Percentiles rank a stretch among this genome's conserved stretches.
phyloP scores from a whole-genome alignment of 2,329 filamentous ascomycete genomes.

The Ploettnerulaceae sp. region DNA sequence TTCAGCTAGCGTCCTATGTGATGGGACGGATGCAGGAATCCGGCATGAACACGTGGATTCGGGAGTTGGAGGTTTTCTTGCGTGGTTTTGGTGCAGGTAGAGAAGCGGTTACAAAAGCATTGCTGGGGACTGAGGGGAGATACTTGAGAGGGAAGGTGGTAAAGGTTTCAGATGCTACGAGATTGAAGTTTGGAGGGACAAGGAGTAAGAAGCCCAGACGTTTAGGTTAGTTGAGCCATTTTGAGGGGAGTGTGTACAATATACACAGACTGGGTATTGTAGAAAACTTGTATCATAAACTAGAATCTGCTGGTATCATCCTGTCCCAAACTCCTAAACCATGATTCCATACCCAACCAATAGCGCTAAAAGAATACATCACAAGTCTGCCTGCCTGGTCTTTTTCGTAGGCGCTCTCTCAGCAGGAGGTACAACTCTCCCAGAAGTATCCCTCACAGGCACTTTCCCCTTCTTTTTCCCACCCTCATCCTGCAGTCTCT shows the following conservation, averaged over 20 bases:
- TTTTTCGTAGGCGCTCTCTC: slow-evolving; percentile 44
- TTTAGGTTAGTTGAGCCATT: slow-evolving; percentile 42
- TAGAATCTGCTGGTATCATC: slow-evolving; percentile 22
- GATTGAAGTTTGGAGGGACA: slow-evolving; percentile 92
- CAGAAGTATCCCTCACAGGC: slow-evolving; percentile 44
- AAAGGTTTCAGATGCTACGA: slow-evolving; percentile 79
- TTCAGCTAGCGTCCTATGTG: slow-evolving; percentile 80
- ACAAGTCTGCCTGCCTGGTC: slow-evolving; percentile 16
- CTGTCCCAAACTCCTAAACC: slow-evolving; percentile 5
- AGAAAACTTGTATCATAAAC: slow-evolving; percentile 18
- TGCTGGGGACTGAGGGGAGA: slow-evolving; percentile 81
- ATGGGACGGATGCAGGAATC: slow-evolving; percentile 80
- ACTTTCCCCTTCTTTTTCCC: slow-evolving; percentile 35
- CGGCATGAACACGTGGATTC: slow-evolving; percentile 71
- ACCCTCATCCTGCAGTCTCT: slow-evolving; percentile 36
- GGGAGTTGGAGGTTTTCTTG: slow-evolving; percentile 71
- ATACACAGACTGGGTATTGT: slow-evolving; percentile 2
- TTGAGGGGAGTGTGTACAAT: slow-evolving; percentile 12
- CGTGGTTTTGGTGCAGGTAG: slow-evolving; percentile 82
- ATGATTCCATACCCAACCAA: slow-evolving; percentile 4
- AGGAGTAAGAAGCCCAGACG: slow-evolving; percentile 81
- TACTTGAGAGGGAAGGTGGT: slow-evolving; percentile 68
- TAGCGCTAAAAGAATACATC: slow-evolving; percentile 11
- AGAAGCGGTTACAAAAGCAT: slow-evolving; percentile 83
- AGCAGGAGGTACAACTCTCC: slow-evolving; percentile 46